A percentile compares a stretch with the other conserved stretches of the same genome.
Conservation (phyloP, 352 stramenopile species). For the Globisporangium acanthophoron region DNA sequence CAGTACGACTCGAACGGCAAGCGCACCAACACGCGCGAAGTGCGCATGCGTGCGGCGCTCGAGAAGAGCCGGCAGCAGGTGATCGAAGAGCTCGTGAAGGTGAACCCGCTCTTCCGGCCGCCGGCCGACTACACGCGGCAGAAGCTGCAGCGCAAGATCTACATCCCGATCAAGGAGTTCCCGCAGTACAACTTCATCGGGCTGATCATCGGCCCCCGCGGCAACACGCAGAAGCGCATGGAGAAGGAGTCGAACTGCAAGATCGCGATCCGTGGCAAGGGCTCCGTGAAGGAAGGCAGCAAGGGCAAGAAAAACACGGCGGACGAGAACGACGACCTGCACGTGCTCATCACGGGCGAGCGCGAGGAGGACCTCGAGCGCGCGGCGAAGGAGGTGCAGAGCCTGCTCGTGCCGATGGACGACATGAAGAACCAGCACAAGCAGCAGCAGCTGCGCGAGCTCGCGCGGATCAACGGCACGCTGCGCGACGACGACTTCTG, state of each 20-base stretch:
- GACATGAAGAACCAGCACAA: slow-evolving; percentile 96
- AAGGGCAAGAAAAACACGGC: slow-evolving; percentile 89
- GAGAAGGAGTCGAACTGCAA: slow-evolving; percentile 98
- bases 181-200: slow-evolving; percentile 99
- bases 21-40: slow-evolving; percentile 95
- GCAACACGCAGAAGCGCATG: slow-evolving; percentile 99
- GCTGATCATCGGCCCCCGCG: slow-evolving; percentile 97
- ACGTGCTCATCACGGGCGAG: slow-evolving; percentile 93
- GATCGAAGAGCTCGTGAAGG: slow-evolving; percentile 94
- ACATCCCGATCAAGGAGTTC: slow-evolving; percentile 97
- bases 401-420: slow-evolving; percentile 89
- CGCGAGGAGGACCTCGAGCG: slow-evolving; percentile 83
- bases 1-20: slow-evolving; percentile 96
- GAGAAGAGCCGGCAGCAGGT: slow-evolving; percentile 89
- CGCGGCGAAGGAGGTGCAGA: slow-evolving; percentile 86
- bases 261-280: slow-evolving; percentile 97
- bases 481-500: slow-evolving; percentile 97
- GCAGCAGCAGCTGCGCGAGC: slow-evolving; percentile 96
- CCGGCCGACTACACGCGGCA: slow-evolving; percentile 87
- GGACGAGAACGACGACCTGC: slow-evolving; percentile 95
- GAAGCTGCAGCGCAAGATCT: slow-evolving; percentile 95
- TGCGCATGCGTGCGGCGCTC: slow-evolving; percentile 90
- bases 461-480: slow-evolving; percentile 99
- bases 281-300: slow-evolving; percentile 96
- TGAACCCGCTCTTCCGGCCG: slow-evolving; percentile 89